These are phyloP conservation scores for Mycena maculata DNA, from an alignment of 768 basidiomycete genomes.

Conservation along the genomic window DNA sequence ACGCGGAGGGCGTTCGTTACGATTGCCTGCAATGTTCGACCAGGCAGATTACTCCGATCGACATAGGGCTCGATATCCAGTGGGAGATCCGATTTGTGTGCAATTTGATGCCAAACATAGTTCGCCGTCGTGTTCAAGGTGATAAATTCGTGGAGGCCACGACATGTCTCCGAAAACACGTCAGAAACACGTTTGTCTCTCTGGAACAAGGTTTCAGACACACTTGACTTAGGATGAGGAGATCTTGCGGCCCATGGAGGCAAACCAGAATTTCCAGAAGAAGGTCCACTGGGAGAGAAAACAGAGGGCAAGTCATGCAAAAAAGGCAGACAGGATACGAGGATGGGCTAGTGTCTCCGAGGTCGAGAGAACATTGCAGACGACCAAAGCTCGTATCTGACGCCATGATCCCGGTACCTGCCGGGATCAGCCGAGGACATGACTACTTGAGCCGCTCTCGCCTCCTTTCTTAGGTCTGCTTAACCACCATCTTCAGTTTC, in stretches of 20 bases:
- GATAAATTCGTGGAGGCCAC: slow-evolving; percentile 69
- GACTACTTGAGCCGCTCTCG: background rate
- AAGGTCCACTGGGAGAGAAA: slow-evolving; percentile 56
- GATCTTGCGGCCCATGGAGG: slow-evolving; percentile 51
- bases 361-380: too few species aligned
- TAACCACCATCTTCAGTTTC: slow-evolving; percentile 34
- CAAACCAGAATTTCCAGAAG: slow-evolving; percentile 49
- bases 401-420: too few species aligned
- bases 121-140: slow-evolving; percentile 58
- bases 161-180: slow-evolving; percentile 58
- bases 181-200: slow-evolving; percentile 11
- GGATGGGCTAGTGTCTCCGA: too few species aligned
- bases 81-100: slow-evolving; percentile 56
- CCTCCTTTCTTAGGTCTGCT: background rate
- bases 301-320: slow-evolving; percentile 26
- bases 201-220: background rate
- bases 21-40: slow-evolving; percentile 52
- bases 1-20: slow-evolving; percentile 59
- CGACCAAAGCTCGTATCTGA: too few species aligned
- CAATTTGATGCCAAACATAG: slow-evolving; percentile 66
- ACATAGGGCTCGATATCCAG: slow-evolving; percentile 54
- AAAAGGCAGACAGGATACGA: background rate
- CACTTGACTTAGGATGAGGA: slow-evolving; percentile 64
- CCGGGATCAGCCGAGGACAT: too few species aligned
- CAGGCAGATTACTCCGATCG: slow-evolving; percentile 49